Conservation (phyloP, 139 green algal species). For the Tetradesmus obliquus region DNA sequence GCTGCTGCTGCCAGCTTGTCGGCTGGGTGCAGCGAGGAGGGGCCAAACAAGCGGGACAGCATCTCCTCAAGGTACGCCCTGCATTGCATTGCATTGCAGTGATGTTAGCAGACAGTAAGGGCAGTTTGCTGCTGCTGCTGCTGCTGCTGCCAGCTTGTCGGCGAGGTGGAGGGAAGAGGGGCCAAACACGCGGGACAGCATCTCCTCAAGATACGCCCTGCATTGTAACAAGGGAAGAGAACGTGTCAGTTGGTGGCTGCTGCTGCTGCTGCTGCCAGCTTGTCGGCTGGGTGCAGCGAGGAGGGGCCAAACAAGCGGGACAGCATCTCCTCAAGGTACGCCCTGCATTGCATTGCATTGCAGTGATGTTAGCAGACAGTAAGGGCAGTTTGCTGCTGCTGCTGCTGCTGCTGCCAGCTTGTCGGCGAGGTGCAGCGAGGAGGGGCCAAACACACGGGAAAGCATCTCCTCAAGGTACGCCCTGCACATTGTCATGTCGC, state of each 20-base stretch:
- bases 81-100: neutral
- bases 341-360: conserved; percentile 46
- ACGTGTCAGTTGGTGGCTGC: neutral
- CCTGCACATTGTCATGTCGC: conserved; percentile 33
- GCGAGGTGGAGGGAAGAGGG: conserved; percentile 75
- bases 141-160: conserved; percentile 78
- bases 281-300: too few relatives aligned
- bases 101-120: neutral
- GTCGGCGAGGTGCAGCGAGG: conserved; percentile 72
- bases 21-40: conserved; percentile 36
- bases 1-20: neutral
- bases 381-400: neutral
- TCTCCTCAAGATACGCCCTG: conserved; percentile 91
- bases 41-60: conserved; percentile 87
- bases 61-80: conserved; percentile 93
- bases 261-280: neutral
- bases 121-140: neutral
- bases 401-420: conserved; percentile 77
- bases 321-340: conserved; percentile 95
- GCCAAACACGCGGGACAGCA: conserved; percentile 93
- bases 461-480: conserved; percentile 96
- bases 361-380: neutral
- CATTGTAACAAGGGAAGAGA: neutral
- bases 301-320: conserved; percentile 83
- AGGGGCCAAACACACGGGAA: conserved; percentile 84